phyloP scores from a whole-genome alignment of 768 basidiomycete genomes.

The Symmetrospora coprosmae region DNA sequence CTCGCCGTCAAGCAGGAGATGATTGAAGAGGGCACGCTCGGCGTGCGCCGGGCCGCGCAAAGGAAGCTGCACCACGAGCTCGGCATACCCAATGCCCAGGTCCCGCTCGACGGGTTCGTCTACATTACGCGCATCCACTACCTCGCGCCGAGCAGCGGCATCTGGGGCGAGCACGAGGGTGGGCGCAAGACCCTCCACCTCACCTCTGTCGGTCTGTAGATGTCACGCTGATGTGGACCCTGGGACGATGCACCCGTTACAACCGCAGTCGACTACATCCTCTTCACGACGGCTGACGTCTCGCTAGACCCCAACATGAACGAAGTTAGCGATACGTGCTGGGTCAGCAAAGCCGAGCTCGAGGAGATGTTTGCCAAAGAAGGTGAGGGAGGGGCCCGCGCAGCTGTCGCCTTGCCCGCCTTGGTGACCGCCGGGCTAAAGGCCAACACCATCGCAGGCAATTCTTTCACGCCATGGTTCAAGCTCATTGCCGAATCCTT shows the following conservation, averaged over 20 bases:
- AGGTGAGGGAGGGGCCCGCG: conserved; percentile 42
- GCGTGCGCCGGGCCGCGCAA: conserved; percentile 73
- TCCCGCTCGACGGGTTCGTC: conserved; percentile 70
- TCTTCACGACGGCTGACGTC: conserved; percentile 83
- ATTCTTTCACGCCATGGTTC: conserved; percentile 97
- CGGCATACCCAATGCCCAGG: conserved; percentile 67
- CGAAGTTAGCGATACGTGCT: conserved; percentile 80
- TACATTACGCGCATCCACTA: conserved; percentile 96
- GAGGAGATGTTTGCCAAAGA: conserved; percentile 75
- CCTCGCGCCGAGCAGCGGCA: conserved; percentile 74
- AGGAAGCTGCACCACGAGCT: conserved; percentile 93
- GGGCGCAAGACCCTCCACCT: conserved; percentile 26
- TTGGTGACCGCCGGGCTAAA: background rate
- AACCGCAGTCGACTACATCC: conserved; percentile 78
- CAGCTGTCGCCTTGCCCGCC: too few relatives aligned
- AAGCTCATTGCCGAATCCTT: conserved; percentile 93
- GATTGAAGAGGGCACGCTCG: conserved; percentile 57
- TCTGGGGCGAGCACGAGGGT: conserved; percentile 99
- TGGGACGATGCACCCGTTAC: background rate
- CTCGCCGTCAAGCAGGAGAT: conserved; percentile 47
- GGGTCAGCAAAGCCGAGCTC: conserved; percentile 79
- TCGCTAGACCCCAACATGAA: conserved; percentile 66
- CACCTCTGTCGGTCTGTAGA: too few relatives aligned
- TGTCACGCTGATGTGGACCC: too few relatives aligned
- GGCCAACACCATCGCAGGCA: conserved; percentile 51